phyloP scores from a whole-genome alignment of 176 grass and related monocot genomes.

The Coix lacrymajobi region DNA sequence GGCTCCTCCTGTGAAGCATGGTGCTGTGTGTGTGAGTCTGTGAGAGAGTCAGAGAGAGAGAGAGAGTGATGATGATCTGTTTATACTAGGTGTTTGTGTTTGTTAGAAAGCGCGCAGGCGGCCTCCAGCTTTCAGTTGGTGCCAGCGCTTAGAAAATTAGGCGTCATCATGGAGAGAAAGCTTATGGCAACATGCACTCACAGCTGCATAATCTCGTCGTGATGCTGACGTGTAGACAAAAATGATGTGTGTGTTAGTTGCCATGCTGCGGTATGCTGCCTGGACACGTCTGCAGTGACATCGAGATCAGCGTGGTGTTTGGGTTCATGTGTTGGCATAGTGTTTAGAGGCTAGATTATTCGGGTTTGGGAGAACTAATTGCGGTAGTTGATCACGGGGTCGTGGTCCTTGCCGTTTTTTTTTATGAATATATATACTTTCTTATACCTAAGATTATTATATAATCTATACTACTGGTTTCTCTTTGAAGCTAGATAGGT shows the following conservation, averaged over 20 bases:
- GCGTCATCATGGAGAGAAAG: background rate
- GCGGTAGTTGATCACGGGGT: conserved; percentile 50
- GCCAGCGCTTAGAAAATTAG: background rate
- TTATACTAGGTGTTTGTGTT: conserved; percentile 16
- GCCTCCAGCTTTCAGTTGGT: conserved; percentile 42
- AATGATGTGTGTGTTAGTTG: background rate
- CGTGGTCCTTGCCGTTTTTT: conserved; percentile 1
- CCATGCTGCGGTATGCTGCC: background rate
- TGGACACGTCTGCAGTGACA: conserved; percentile 8
- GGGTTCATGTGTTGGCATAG: conserved; percentile 6
- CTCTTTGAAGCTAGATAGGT: conserved; percentile 2
- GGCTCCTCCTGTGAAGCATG: conserved; percentile 17
- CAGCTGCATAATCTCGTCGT: background rate
- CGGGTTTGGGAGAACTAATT: conserved; percentile 15
- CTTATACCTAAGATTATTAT: background rate
- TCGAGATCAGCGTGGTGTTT: background rate
- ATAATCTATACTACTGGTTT: conserved; percentile 2
- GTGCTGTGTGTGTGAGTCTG: background rate
- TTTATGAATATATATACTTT: background rate
- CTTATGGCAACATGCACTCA: background rate
- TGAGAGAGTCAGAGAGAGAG: background rate
- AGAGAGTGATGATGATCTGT: conserved; percentile 3
- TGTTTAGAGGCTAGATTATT: conserved; percentile 17
- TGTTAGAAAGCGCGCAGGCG: conserved; percentile 30
- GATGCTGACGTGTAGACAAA: background rate